Base-by-base conservation (phyloP, 2,329 filamentous ascomycete genomes). In the Blastomyces parvus region DNA sequence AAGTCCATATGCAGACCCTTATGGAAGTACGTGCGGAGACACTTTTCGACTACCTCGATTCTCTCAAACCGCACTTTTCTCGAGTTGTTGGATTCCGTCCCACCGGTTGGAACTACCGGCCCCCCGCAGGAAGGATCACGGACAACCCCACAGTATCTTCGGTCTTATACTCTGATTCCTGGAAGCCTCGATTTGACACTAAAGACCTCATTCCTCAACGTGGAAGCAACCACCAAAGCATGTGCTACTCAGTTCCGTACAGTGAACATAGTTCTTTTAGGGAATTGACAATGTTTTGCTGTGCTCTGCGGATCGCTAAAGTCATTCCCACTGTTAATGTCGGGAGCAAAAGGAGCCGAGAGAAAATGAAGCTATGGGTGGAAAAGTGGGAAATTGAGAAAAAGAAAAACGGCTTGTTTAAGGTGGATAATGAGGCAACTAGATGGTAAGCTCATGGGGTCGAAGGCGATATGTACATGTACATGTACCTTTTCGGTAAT, bases 1-100 rank as follows among this genome's bases (percentile, higher is more conserved):
- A 97, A 75, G 91, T 99, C 0, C 94, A 99, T 77, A 97, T 99
- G 92, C 95, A 96, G 69, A 91, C 89, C 70, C 82, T 99, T 11
- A 94, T 94, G 82, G 93, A 97, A 74, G 91, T 99, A 68, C 87
- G 91, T 33, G 87, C 91, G 42, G 92, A 97, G 68, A 96, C 93
- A 0, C 68, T 99, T 0, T 86, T 90, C 67, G 92, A 96, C 65
- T 99, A 99, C 70, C 83, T 97, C 6, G 85, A 88, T 69, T 82
- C 84, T 44, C 89, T 91, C 78, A 88, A 88, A 66, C 87, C 89
- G 7, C 86, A 90, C 68, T 99, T 97, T 74, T 86, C 86, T 17
- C 88, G 90, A 61, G 86, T 96, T 56, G 88, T 97, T 22, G 94
- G 92, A 4, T 96, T 99, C 75, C 84, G 92, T 0, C 94, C 94